A percentile compares a stretch with the other conserved stretches of the same genome.
phyloP scores from a whole-genome alignment of 108 stramenopile genomes.

The Chaetoceros muelleri region DNA sequence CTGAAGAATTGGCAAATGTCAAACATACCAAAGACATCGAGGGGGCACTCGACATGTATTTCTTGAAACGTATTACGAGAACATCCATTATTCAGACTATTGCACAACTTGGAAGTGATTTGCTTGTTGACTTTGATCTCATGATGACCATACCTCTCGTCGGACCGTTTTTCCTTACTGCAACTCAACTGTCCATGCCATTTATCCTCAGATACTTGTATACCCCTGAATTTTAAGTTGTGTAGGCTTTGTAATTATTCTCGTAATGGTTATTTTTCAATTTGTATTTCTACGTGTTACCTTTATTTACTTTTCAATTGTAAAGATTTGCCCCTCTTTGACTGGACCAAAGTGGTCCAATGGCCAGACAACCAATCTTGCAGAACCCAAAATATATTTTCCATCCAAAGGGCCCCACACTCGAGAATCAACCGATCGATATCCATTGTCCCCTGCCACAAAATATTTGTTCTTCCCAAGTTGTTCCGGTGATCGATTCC shows the following conservation, averaged over 20 bases:
- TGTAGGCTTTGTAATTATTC: background rate
- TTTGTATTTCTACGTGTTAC: no score
- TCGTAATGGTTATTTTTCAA: background rate
- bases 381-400: slow-evolving; percentile 44
- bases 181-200: slow-evolving; percentile 88
- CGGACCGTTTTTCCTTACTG: slow-evolving; percentile 86
- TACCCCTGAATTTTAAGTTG: slow-evolving; percentile 73
- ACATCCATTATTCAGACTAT: slow-evolving; percentile 79
- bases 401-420: slow-evolving; percentile 47
- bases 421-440: slow-evolving; percentile 41
- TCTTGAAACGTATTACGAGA: slow-evolving; percentile 53
- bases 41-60: slow-evolving; percentile 56
- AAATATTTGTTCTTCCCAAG: slow-evolving; percentile 35
- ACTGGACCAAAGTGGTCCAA: slow-evolving; percentile 31
- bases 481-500: slow-evolving; percentile 35
- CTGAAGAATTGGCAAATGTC: slow-evolving; percentile 78
- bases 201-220: slow-evolving; percentile 82
- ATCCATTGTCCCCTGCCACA: slow-evolving; percentile 54
- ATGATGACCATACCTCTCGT: slow-evolving; percentile 90
- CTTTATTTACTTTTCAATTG: slow-evolving; percentile 8
- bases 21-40: slow-evolving; percentile 61
- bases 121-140: slow-evolving; percentile 86
- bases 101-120: slow-evolving; percentile 83
- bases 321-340: slow-evolving; percentile 9
- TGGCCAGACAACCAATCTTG: slow-evolving; percentile 35